Conservation (phyloP, 2,329 filamentous ascomycete species). For the Pseudogymnoascus sp. region DNA sequence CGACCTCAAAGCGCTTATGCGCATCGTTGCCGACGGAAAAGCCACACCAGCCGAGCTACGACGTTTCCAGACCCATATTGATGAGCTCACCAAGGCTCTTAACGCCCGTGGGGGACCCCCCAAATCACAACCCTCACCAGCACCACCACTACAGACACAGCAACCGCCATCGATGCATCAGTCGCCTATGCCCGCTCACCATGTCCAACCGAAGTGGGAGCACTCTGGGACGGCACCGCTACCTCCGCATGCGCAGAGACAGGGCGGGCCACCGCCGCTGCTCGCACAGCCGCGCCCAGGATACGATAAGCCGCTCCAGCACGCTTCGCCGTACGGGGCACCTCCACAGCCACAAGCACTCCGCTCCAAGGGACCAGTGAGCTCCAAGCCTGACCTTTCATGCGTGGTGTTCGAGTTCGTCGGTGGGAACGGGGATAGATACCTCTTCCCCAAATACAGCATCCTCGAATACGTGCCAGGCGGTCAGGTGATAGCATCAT, state of each 20-base stretch:
- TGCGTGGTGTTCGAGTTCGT: slow-evolving; percentile 63
- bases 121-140: slow-evolving; percentile 35
- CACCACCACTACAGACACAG: slow-evolving; percentile 15
- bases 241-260: slow-evolving; percentile 20
- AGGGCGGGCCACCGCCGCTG: slow-evolving; percentile 17
- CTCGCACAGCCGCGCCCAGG: slow-evolving; percentile 15
- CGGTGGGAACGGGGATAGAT: slow-evolving; percentile 62
- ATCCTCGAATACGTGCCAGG: slow-evolving; percentile 61
- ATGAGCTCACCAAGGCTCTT: slow-evolving; percentile 62
- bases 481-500: slow-evolving; percentile 62
- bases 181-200: slow-evolving; percentile 12
- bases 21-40: slow-evolving; percentile 68
- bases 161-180: slow-evolving; percentile 21
- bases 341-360: slow-evolving; percentile 42
- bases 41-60: slow-evolving; percentile 63
- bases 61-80: slow-evolving; percentile 72
- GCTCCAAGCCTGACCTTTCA: slow-evolving; percentile 51
- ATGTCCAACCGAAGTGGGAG: slow-evolving; percentile 21
- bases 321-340: slow-evolving; percentile 15
- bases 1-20: slow-evolving; percentile 70
- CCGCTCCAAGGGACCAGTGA: slow-evolving; percentile 51
- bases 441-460: slow-evolving; percentile 70
- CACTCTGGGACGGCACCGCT: slow-evolving; percentile 5
- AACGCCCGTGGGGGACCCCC: slow-evolving; percentile 46
- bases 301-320: not conserved